Conservation (phyloP, 441 rosid genomes). For the Corymbia citriodora region DNA sequence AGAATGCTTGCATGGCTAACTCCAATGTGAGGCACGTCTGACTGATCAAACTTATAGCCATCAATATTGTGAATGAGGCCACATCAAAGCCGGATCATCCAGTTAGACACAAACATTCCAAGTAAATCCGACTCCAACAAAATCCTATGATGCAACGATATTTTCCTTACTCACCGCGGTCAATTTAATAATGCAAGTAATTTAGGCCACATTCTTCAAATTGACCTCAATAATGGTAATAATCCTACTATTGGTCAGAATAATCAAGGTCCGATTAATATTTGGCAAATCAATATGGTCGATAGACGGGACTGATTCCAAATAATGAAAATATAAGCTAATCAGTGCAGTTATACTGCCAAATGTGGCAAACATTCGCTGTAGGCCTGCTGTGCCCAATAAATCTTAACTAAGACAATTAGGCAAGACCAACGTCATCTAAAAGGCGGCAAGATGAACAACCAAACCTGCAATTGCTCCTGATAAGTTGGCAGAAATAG, state of each 20-base stretch:
- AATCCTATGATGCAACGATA: background rate
- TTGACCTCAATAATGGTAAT: background rate
- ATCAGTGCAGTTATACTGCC: background rate
- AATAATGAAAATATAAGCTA: background rate
- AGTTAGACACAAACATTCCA: background rate
- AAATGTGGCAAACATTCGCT: background rate
- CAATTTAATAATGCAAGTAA: background rate
- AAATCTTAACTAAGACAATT: background rate
- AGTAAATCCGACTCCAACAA: background rate
- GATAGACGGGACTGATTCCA: background rate
- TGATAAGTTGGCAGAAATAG: background rate
- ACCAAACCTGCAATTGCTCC: background rate
- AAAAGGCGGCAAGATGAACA: background rate
- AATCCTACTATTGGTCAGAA: background rate
- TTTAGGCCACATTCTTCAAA: background rate
- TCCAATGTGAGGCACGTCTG: background rate
- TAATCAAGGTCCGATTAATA: background rate
- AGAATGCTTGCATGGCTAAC: background rate
- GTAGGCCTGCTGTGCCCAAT: background rate
- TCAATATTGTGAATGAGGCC: background rate
- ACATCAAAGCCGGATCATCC: rapidly evolving
- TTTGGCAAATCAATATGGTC: background rate
- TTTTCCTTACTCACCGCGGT: background rate
- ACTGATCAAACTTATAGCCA: background rate
- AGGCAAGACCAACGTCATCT: background rate